Conservation (phyloP, 768 basidiomycete genomes). For the Mycena alexandri region DNA sequence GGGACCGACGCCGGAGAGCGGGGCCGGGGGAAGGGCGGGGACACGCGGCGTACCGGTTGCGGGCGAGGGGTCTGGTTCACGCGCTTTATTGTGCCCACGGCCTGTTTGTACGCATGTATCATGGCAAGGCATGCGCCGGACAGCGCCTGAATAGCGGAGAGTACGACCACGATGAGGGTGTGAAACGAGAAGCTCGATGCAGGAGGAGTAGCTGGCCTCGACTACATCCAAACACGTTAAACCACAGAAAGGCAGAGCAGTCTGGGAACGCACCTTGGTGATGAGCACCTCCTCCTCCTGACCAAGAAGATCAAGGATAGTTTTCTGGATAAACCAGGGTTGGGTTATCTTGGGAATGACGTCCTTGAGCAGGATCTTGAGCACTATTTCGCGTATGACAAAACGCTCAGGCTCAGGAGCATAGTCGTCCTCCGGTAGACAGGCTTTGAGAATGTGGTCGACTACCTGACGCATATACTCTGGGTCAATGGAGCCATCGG, state of each 20-base stretch:
- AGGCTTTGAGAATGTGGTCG: constrained; percentile 79
- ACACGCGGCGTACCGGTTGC: constrained; percentile 12
- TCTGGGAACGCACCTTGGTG: constrained; percentile 46
- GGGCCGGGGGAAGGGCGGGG: constrained; percentile 35
- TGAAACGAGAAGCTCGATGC: constrained; percentile 54
- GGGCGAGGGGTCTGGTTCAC: constrained; percentile 63
- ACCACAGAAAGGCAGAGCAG: neutral
- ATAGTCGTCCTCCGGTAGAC: constrained; percentile 85
- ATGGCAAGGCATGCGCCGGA: constrained; percentile 78
- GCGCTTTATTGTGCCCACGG: constrained; percentile 71
- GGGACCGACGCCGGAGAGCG: constrained; percentile 27
- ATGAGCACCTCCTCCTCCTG: constrained; percentile 49
- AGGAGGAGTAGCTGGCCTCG: constrained; percentile 43
- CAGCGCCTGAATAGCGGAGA: constrained; percentile 80
- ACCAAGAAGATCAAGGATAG: constrained; percentile 76
- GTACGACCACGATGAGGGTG: constrained; percentile 71
- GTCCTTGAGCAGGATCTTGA: constrained; percentile 80
- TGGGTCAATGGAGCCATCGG: constrained; percentile 75
- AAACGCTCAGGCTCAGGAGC: constrained; percentile 82
- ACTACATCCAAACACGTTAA: constrained; percentile 39
- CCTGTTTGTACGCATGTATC: constrained; percentile 76
- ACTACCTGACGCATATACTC: constrained; percentile 86
- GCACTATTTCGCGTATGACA: constrained; percentile 86
- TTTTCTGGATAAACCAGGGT: constrained; percentile 90
- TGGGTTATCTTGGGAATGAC: constrained; percentile 79